Evolutionary conservation across 441 rosid species (phyloP), one percentile per base, ranked within the genome.

Genomic region (Monsonia emarginata): DNA sequence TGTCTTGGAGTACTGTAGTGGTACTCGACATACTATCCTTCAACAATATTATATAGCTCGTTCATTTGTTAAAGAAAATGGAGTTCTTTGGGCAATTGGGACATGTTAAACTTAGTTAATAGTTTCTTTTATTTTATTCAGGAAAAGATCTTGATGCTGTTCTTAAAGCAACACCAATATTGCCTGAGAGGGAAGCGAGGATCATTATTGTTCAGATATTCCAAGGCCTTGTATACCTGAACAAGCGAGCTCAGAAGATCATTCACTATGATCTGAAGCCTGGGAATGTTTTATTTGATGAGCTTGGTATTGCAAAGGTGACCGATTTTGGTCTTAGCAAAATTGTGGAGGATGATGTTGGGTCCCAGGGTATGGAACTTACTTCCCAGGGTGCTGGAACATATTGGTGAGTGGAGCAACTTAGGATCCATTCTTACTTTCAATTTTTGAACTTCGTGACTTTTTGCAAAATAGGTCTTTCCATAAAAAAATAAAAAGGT

Each of bases 321-420:
- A 95, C 99, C 48, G 99, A 95, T 82, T 95, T 95, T 82, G 99
- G 98, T 76, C 88, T 91, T 65, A 91, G 99, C 85, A 95, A 91
- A 83, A 95, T 95, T 32, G 95, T 95, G 76, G 96, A 95, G 79
- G 90, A 87, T 64, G 83, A 89, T 75, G 90, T 84, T 71, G 97
- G 97, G 70, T 87, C 99, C 24, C 96, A 86, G 81, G 99, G 99
- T 61, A 95, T 91, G 99, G 98, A 95, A 75, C 96, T 95, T 72
- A 95, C 99, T 46, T 95, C 99, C 68, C 98, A 91, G 75, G 99
- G 98, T 72, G 99, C 99, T 74, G 99, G 99, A 78, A 95, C 99
- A 50, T 91, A 95, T 77, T 95, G 99, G 99, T 91, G 70, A 84
- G 88, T 79, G 30, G 62, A 67, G 61, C 69, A 72, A 36, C 65